These are phyloP conservation scores for Oryza coarctata DNA, from an alignment of 176 grass and related monocot genomes.

Conservation along the genomic window DNA sequence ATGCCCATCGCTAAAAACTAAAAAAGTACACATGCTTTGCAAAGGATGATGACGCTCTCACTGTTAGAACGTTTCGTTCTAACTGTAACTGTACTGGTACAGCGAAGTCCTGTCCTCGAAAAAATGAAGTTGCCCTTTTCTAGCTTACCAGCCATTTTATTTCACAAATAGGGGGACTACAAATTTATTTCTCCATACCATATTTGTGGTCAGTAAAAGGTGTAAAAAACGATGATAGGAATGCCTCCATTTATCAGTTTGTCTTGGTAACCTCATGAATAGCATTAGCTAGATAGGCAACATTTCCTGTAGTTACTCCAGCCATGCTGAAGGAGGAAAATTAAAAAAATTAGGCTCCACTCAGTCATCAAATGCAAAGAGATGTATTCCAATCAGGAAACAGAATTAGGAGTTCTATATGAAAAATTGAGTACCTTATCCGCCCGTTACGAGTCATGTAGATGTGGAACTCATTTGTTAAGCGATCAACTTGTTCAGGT, in stretches of 20 bases:
- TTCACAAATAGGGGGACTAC: neutral
- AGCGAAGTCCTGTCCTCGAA: neutral
- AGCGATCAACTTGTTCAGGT: slow-evolving; percentile 88
- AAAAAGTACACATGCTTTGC: too few relatives aligned
- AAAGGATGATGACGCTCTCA: neutral
- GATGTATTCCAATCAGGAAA: neutral
- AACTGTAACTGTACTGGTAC: neutral
- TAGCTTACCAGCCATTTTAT: neutral
- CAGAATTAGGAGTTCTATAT: neutral
- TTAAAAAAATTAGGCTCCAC: neutral
- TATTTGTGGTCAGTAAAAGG: neutral
- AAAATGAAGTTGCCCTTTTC: neutral
- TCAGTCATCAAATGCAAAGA: slow-evolving; percentile 8
- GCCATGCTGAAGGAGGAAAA: slow-evolving; percentile 62
- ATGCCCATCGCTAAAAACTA: too few relatives aligned
- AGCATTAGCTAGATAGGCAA: slow-evolving; percentile 72
- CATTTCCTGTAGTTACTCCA: slow-evolving; percentile 74
- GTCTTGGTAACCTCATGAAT: slow-evolving; percentile 82
- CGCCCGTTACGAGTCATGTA: slow-evolving; percentile 91
- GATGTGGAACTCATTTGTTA: slow-evolving; percentile 78
- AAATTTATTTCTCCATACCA: slow-evolving; percentile 21
- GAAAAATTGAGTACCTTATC: slow-evolving; percentile 62
- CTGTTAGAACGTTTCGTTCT: neutral
- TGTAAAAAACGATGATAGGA: neutral
- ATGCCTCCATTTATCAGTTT: slow-evolving; percentile 4